Conservation (phyloP, 371 early-diverging fungal genomes). For the Thermomucor indicae-seudaticae region DNA sequence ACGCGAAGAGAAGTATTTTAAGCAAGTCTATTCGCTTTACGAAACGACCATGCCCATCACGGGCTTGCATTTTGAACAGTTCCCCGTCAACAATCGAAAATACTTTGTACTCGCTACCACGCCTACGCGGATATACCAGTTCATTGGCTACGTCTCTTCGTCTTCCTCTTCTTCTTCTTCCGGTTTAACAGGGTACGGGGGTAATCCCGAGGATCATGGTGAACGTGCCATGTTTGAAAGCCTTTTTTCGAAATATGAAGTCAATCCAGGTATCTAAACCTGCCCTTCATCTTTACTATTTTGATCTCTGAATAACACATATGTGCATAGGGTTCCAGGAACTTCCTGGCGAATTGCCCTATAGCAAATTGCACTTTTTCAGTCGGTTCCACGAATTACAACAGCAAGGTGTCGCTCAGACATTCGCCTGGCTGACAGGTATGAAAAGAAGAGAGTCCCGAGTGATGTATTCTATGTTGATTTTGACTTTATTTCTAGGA, state of each 20-base stretch:
- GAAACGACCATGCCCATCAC: constrained; percentile 65
- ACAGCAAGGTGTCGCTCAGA: constrained; percentile 60
- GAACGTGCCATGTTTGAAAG: constrained; percentile 57
- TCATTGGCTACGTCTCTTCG: constrained; percentile 63
- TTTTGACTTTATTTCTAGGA: constrained; percentile 21
- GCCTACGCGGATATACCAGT: constrained; percentile 79
- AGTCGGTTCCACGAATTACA: constrained; percentile 63
- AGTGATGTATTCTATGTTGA: too few species aligned
- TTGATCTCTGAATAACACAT: not conserved
- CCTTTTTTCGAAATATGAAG: constrained; percentile 59
- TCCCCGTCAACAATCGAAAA: constrained; percentile 66
- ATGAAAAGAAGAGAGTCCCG: not conserved
- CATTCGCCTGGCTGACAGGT: constrained; percentile 79
- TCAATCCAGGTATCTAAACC: constrained; percentile 54
- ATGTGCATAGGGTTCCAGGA: constrained; percentile 66
- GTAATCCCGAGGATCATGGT: constrained; percentile 22
- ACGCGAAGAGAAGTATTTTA: constrained; percentile 73
- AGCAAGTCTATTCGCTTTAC: constrained; percentile 64
- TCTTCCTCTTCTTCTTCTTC: constrained; percentile 13
- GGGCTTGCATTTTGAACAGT: constrained; percentile 77
- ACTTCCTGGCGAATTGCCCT: constrained; percentile 60
- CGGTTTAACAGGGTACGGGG: constrained; percentile 13
- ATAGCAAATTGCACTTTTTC: constrained; percentile 64
- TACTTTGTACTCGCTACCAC: constrained; percentile 78
- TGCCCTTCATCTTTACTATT: not conserved